Conservation (phyloP, 2,329 filamentous ascomycete genomes). For the Stemphylium lycopersici region DNA sequence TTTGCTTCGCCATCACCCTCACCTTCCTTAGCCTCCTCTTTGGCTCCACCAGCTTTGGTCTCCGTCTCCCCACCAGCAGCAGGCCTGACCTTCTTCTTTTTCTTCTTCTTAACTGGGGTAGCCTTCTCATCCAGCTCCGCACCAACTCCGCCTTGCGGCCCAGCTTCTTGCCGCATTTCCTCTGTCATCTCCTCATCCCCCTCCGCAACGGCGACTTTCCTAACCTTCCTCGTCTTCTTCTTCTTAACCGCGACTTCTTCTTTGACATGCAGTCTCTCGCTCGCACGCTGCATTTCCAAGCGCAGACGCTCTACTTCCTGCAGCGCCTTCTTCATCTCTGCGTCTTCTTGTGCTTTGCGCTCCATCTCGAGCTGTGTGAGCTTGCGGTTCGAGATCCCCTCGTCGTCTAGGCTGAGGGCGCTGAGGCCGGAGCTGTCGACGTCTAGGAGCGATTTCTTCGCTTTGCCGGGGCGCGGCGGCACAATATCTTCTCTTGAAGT, state of each 20-base stretch:
- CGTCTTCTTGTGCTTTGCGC: slow-evolving; percentile 75
- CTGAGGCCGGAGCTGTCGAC: slow-evolving; percentile 86
- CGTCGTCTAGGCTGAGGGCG: slow-evolving; percentile 68
- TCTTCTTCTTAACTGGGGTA: slow-evolving; percentile 44
- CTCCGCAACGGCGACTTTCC: slow-evolving; percentile 55
- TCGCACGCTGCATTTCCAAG: slow-evolving; percentile 85
- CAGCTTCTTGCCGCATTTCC: slow-evolving; percentile 46
- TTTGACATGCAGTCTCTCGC: slow-evolving; percentile 74
- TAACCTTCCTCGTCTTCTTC: slow-evolving; percentile 63
- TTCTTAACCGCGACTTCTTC: slow-evolving; percentile 69
- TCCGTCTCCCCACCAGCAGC: slow-evolving; percentile 21
- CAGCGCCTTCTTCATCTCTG: slow-evolving; percentile 87
- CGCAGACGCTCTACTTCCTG: slow-evolving; percentile 85
- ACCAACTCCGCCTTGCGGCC: slow-evolving; percentile 19
- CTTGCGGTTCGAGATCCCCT: slow-evolving; percentile 31
- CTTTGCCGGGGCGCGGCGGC: slow-evolving; percentile 29
- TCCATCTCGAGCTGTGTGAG: slow-evolving; percentile 63
- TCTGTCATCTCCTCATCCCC: slow-evolving; percentile 44
- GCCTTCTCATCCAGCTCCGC: slow-evolving; percentile 16
- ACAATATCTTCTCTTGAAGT: slow-evolving; percentile 41
- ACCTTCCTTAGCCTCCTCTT: slow-evolving; percentile 25
- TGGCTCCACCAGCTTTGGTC: background rate
- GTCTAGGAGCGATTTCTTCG: slow-evolving; percentile 74
- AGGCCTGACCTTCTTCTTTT: slow-evolving; percentile 51
- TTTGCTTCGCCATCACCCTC: slow-evolving; percentile 44